Evolutionary conservation across 2,329 filamentous ascomycete genomes (phyloP).

Genomic region (Moelleriella libera): DNA sequence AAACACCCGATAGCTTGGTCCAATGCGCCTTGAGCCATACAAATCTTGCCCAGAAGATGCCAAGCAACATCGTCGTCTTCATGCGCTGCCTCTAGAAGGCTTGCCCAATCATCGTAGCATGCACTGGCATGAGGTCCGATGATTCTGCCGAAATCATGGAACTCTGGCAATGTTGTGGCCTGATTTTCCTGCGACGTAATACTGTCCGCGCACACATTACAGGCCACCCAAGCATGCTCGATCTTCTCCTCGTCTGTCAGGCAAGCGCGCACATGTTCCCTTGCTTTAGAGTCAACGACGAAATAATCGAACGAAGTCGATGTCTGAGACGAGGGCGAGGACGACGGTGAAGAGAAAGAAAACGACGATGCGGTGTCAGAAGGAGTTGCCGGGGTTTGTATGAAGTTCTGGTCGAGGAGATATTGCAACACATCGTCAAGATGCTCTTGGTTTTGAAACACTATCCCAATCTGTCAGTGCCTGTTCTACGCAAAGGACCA

Average conservation of each 20-base stretch:
- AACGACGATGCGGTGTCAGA: slow-evolving; percentile 5
- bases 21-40: slow-evolving; percentile 12
- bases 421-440: slow-evolving; percentile 7
- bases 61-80: slow-evolving; percentile 21
- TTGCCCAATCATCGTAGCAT: slow-evolving; percentile 12
- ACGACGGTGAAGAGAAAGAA: slow-evolving; percentile 6
- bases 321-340: slow-evolving; percentile 6
- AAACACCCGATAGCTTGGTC: slow-evolving; percentile 14
- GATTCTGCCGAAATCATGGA: slow-evolving; percentile 11
- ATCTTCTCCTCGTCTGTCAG: slow-evolving; percentile 8
- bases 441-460: no score
- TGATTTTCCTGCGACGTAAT: slow-evolving; percentile 8
- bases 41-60: slow-evolving; percentile 18
- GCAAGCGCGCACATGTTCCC: slow-evolving; percentile 8
- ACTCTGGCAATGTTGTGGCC: slow-evolving; percentile 8
- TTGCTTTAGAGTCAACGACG: slow-evolving; percentile 10
- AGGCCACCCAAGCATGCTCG: slow-evolving; percentile 11
- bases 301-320: slow-evolving; percentile 9
- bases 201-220: slow-evolving; percentile 10
- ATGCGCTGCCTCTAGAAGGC: slow-evolving; percentile 5
- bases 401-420: slow-evolving; percentile 11
- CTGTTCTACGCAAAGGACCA: no score
- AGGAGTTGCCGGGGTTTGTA: slow-evolving; percentile 7
- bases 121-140: slow-evolving; percentile 13
- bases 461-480: no score